A percentile compares a stretch with the other conserved stretches of the same genome.
These are phyloP conservation scores for Dactylonectria estremocensis DNA, from an alignment of 2,329 filamentous ascomycete species.

Conservation along the genomic window DNA sequence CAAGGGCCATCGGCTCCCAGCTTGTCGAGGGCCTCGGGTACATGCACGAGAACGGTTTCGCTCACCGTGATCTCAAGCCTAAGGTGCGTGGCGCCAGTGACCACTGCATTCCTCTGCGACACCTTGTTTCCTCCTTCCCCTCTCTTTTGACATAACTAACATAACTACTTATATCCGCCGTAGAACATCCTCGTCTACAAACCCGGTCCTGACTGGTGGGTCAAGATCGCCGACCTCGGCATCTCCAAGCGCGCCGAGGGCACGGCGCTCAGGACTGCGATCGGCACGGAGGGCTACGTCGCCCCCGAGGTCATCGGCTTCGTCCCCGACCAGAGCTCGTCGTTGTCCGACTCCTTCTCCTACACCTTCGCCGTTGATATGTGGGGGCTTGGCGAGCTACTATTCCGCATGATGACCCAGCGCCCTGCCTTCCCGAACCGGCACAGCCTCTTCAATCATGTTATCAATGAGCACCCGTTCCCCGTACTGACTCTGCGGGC, in stretches of 20 bases:
- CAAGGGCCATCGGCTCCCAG: not conserved
- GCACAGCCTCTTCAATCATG: not conserved
- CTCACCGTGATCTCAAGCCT: slow-evolving; percentile 15
- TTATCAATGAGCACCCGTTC: not conserved
- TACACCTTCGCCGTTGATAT: slow-evolving; percentile 12
- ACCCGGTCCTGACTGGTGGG: slow-evolving; percentile 6
- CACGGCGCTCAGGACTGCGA: not conserved
- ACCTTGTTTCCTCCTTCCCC: not conserved
- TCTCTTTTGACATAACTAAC: not conserved
- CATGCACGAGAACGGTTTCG: slow-evolving; percentile 3
- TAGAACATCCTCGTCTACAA: slow-evolving; percentile 15
- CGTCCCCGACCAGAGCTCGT: not conserved
- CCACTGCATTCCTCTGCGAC: no score
- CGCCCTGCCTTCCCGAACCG: not conserved
- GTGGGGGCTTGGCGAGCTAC: slow-evolving; percentile 6
- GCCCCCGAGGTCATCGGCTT: slow-evolving; percentile 9
- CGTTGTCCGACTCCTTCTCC: not conserved
- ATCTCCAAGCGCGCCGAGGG: slow-evolving; percentile 13
- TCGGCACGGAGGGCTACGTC: slow-evolving; percentile 8
- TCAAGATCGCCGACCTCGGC: slow-evolving; percentile 18
- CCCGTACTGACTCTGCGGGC: not conserved
- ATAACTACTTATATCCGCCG: no score
- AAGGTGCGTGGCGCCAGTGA: not conserved
- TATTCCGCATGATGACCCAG: not conserved
- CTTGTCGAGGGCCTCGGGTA: slow-evolving; percentile 3